Conservation (phyloP, 2,329 filamentous ascomycete species). For the Fusarium sp. region DNA sequence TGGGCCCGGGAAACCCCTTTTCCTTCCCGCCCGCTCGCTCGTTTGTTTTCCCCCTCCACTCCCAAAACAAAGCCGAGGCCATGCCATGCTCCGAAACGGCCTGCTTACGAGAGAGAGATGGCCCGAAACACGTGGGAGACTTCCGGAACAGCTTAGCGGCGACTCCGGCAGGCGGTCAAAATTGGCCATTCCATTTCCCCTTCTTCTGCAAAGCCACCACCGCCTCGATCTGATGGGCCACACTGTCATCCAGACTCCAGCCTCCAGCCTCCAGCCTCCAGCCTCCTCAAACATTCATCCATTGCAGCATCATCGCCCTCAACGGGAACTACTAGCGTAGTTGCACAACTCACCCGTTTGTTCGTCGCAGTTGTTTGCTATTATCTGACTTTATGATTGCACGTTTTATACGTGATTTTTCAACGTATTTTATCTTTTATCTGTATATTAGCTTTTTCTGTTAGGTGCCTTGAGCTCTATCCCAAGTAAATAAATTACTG, state of each 20-base stretch:
- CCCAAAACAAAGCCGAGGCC: conserved; percentile 32
- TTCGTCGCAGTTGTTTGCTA: conserved; percentile 4
- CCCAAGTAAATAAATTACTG: background rate
- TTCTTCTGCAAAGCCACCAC: conserved; percentile 30
- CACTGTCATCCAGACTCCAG: conserved; percentile 21
- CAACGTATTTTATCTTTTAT: background rate
- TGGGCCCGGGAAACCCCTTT: conserved; percentile 43
- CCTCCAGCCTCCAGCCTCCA: conserved; percentile 22
- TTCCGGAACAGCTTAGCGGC: conserved; percentile 50
- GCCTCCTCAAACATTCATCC: conserved; percentile 9
- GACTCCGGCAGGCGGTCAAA: conserved; percentile 47
- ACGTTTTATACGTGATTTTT: conserved; percentile 2
- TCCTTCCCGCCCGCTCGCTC: conserved; percentile 40
- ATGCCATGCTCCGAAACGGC: conserved; percentile 37
- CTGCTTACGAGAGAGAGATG: conserved; percentile 40
- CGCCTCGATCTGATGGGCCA: conserved; percentile 39
- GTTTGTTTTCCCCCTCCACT: conserved; percentile 33
- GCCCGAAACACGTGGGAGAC: conserved; percentile 48
- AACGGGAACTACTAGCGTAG: conserved; percentile 10
- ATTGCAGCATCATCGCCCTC: conserved; percentile 18
- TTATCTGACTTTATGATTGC: conserved; percentile 9
- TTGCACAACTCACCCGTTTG: conserved; percentile 25
- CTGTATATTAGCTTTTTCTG: background rate
- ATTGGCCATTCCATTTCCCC: conserved; percentile 39
- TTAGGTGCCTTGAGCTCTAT: background rate